Evolutionary conservation across 2,329 filamentous ascomycete species (phyloP), one percentile per base, ranked within the genome.

Genomic region (Beauveria sp.): DNA sequence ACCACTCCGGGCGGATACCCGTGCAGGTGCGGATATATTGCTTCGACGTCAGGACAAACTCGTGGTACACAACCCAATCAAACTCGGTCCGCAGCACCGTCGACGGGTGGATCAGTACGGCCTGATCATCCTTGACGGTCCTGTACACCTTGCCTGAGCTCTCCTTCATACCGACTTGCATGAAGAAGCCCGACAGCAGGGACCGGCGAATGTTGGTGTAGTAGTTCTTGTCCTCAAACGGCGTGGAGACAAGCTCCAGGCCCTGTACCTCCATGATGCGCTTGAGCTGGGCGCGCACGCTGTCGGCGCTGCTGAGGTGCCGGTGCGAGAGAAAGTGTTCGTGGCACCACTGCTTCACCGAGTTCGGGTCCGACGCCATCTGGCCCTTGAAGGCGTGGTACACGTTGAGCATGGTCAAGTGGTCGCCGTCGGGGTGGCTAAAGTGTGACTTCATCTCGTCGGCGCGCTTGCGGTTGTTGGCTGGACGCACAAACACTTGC

Each of bases 401-500:
- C 51, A 93, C 93, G 72, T 99, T 99, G 63, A 99, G 84, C 73
- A 99, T 88, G 18, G 94, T 97, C 50, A 99, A 81, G 70, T 99
- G 94, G 70, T 99, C 94, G 59, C 94, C 94, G 66, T 97, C 93
- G 1, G 87, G 85, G 72, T 99, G 94, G 30, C 91, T 88, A 70
- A 99, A 99, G 46, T 93, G 84, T 44, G 87, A 83, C 80, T 99
- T 99, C 92, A 97, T 97, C 74, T 97, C 92, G 72, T 99, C 94
- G 52, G 94, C 94, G 51, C 90, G 88, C 77, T 96, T 96, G 64
- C 92, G 87, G 67, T 90, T 88, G 69, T 84, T 86, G 54, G 90
- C 89, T 1, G 94, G 94, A 9, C 94, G 90, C 34, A 96, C 85
- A 72, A 96, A 99, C 63, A 97, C 85, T 72, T 97, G 91, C 0